These are phyloP conservation scores for Escallonia rubra DNA, from an alignment of 129 eudicot genomes.

Conservation along the genomic window DNA sequence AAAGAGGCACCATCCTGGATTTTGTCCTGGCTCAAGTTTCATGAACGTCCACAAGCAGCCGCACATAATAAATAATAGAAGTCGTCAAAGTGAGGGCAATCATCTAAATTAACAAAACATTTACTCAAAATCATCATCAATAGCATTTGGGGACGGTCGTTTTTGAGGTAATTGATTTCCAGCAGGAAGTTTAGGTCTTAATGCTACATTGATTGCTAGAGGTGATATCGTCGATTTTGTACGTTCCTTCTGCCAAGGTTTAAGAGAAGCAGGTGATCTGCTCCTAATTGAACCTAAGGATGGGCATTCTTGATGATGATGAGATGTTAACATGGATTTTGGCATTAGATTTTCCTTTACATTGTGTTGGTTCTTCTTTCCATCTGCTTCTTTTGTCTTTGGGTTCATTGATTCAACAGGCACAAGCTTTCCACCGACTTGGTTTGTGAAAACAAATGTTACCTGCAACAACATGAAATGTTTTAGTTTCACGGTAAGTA, in stretches of 20 bases:
- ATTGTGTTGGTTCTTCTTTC: slow-evolving; percentile 10
- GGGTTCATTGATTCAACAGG: slow-evolving; percentile 72
- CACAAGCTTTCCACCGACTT: slow-evolving; percentile 88
- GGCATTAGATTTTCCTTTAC: slow-evolving; percentile 26
- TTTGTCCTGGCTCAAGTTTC: not conserved
- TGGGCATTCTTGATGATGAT: slow-evolving; percentile 27
- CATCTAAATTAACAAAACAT: slow-evolving; percentile 2
- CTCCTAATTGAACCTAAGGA: slow-evolving; percentile 24
- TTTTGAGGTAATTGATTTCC: slow-evolving; percentile 51
- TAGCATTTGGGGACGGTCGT: slow-evolving; percentile 37
- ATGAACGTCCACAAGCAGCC: no score
- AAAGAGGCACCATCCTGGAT: not conserved
- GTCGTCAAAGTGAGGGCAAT: slow-evolving; percentile 1
- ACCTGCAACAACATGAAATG: slow-evolving; percentile 44
- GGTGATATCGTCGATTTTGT: slow-evolving; percentile 37
- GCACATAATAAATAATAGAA: no score
- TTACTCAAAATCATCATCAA: slow-evolving; percentile 33
- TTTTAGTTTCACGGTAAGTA: not conserved
- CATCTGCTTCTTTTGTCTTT: slow-evolving; percentile 20
- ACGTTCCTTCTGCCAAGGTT: slow-evolving; percentile 35
- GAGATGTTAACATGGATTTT: slow-evolving; percentile 22
- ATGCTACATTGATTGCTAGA: slow-evolving; percentile 18
- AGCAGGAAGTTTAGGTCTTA: slow-evolving; percentile 31
- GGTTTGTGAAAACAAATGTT: slow-evolving; percentile 86
- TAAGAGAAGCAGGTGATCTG: slow-evolving; percentile 32